Evolutionary conservation across 805 yeast species (phyloP), one percentile per base, ranked within the genome.

Genomic region (Kockiozyma suomiensis): DNA sequence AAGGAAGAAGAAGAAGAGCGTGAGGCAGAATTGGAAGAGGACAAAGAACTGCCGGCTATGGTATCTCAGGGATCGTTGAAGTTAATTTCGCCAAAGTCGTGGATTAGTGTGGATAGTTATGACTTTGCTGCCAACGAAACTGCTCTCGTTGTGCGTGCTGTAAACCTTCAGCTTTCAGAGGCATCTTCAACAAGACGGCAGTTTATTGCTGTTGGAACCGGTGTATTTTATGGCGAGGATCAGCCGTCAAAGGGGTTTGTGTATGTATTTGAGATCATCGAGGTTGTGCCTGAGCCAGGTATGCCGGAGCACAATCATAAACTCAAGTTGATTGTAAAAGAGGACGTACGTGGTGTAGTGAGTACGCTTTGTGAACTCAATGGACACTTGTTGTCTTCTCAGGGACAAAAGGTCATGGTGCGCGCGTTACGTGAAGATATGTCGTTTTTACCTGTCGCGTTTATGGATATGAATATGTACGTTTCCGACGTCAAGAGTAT

Each of bases 381-480:
- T 73, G 97, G 97, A 2, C 78, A 96, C 62, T 83, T 93, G 59
- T 79, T 91, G 43, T 85, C 86, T 2, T 83, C 91, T 2, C 98
- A 93, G 73, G 97, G 97, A 3, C 96, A 89, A 73, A 88, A 87
- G 67, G 72, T 83, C 2, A 74, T 93, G 66, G 85, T 92, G 1
- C 80, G 97, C 69, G 93, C 88, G 70, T 78, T 91, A 50, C 92
- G 88, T 69, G 96, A 88, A 68, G 94, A 89, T 72, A 88, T 89
- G 56, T 81, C 85, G 42, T 90, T 90, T 2, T 90, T 88, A 32
- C 97, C 98, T 0, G 97, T 94, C 3, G 98, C 98, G 0, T 94
- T 94, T 69, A 78, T 86, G 56, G 98, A 94, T 71, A 82, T 91
- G n/a, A 83, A 91, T 1, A 83, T 91, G 0, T 90, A 83, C 72